These are phyloP conservation scores for Aaosphaeria arxii DNA, from an alignment of 2,329 filamentous ascomycete species.

Conservation along the genomic window DNA sequence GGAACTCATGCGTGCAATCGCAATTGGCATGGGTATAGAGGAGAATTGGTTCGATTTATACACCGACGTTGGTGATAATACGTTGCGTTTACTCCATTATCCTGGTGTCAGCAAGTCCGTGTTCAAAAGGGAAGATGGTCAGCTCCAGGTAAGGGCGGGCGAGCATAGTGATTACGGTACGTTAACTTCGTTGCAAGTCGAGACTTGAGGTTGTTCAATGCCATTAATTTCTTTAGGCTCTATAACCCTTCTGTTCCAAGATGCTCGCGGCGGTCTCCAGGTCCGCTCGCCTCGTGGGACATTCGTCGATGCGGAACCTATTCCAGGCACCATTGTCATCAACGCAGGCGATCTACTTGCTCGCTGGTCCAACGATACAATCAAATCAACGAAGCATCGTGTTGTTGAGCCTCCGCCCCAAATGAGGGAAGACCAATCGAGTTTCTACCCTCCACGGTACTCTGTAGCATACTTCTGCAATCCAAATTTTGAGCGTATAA, in stretches of 20 bases:
- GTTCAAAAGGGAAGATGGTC: slow-evolving; percentile 64
- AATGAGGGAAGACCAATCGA: slow-evolving; percentile 44
- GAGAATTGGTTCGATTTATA: slow-evolving; percentile 73
- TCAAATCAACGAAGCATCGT: slow-evolving; percentile 85
- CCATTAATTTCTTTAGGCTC: slow-evolving; percentile 28
- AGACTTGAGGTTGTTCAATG: not conserved
- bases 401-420: slow-evolving; percentile 76
- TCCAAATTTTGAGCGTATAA: slow-evolving; percentile 71
- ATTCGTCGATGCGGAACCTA: slow-evolving; percentile 81
- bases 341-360: slow-evolving; percentile 87
- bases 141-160: slow-evolving; percentile 73
- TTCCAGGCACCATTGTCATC: slow-evolving; percentile 76
- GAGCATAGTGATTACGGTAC: slow-evolving; percentile 68
- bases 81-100: slow-evolving; percentile 72
- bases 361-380: slow-evolving; percentile 86
- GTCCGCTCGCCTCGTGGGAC: slow-evolving; percentile 69
- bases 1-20: slow-evolving; percentile 80
- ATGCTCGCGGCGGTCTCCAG: slow-evolving; percentile 56
- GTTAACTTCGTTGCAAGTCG: not conserved
- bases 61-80: slow-evolving; percentile 55
- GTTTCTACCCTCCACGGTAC: slow-evolving; percentile 69
- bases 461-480: slow-evolving; percentile 94
- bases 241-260: slow-evolving; percentile 47
- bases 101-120: slow-evolving; percentile 64
- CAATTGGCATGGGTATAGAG: slow-evolving; percentile 72